These are phyloP conservation scores for Debaryomyces tyrocola DNA, from an alignment of 805 yeast species.

Conservation along the genomic window DNA sequence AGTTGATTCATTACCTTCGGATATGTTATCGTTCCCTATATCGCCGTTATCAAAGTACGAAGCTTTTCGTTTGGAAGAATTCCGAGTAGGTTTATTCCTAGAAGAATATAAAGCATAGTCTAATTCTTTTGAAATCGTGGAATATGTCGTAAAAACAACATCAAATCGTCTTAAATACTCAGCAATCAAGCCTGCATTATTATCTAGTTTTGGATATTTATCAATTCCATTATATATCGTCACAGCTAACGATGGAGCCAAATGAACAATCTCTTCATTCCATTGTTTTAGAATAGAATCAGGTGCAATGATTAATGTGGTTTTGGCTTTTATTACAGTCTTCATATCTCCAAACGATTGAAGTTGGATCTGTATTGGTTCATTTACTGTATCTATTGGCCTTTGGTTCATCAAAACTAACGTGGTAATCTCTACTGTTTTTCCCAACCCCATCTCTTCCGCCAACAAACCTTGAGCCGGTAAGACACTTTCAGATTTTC, in stretches of 20 bases:
- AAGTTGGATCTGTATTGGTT: conserved; percentile 25
- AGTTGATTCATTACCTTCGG: conserved; percentile 1
- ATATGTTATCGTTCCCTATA: conserved; percentile 9
- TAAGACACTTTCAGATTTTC: conserved; percentile 26
- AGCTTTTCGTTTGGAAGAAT: conserved; percentile 23
- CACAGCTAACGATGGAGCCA: conserved; percentile 61
- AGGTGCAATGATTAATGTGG: conserved; percentile 86
- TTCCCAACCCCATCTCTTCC: conserved; percentile 98
- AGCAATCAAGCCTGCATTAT: conserved; percentile 46
- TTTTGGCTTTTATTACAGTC: conserved; percentile 50
- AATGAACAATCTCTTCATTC: conserved; percentile 65
- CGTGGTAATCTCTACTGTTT: conserved; percentile 82
- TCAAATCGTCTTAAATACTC: conserved; percentile 62
- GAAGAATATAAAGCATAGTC: conserved; percentile 78
- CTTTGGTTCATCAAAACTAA: conserved; percentile 64
- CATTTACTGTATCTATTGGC: conserved; percentile 31
- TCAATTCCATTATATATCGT: conserved; percentile 62
- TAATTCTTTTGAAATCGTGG: conserved; percentile 68
- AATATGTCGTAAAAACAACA: conserved; percentile 78
- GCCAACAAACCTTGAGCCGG: conserved; percentile 70
- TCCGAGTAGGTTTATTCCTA: conserved; percentile 47
- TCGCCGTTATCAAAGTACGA: conserved; percentile 6
- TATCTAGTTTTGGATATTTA: conserved; percentile 23
- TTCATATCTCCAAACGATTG: conserved; percentile 43
- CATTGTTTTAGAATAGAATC: conserved; percentile 83